phyloP scores from a whole-genome alignment of 352 stramenopile genomes.

The Phytopythium montanum region DNA sequence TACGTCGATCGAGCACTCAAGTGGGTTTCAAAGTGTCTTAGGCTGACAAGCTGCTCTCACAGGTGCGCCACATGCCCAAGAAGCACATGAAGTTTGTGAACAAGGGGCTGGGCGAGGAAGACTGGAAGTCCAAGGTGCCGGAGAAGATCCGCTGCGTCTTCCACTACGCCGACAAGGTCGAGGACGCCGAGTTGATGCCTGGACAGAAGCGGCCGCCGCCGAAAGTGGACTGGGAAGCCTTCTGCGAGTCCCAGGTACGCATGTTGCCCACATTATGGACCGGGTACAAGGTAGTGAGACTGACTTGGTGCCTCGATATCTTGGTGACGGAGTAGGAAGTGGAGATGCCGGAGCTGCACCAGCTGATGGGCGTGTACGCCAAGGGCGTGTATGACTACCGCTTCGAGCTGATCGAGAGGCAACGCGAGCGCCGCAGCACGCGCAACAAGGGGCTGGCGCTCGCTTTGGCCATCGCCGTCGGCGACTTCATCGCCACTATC shows the following conservation, averaged over 20 bases:
- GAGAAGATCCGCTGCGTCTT: conserved; percentile 77
- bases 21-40: not conserved
- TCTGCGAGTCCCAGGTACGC: conserved; percentile 54
- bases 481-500: conserved; percentile 50
- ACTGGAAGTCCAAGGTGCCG: conserved; percentile 68
- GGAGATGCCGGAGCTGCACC: conserved; percentile 58
- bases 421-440: conserved; percentile 51
- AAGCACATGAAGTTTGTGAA: conserved; percentile 52
- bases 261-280: not conserved
- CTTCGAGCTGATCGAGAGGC: conserved; percentile 50
- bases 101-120: conserved; percentile 47
- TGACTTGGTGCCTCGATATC: not conserved
- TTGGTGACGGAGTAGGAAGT: conserved; percentile 23
- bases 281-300: not conserved
- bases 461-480: conserved; percentile 38
- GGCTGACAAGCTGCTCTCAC: not conserved
- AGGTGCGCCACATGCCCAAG: conserved; percentile 63
- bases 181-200: conserved; percentile 22
- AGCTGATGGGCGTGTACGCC: conserved; percentile 55
- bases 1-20: conserved; percentile 13
- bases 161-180: conserved; percentile 61
- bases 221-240: conserved; percentile 52
- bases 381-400: conserved; percentile 72
- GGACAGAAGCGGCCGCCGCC: not conserved
- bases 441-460: conserved; percentile 54